Evolutionary conservation across 2,329 filamentous ascomycete genomes (phyloP).

Genomic region (Beauveria asiatica): DNA sequence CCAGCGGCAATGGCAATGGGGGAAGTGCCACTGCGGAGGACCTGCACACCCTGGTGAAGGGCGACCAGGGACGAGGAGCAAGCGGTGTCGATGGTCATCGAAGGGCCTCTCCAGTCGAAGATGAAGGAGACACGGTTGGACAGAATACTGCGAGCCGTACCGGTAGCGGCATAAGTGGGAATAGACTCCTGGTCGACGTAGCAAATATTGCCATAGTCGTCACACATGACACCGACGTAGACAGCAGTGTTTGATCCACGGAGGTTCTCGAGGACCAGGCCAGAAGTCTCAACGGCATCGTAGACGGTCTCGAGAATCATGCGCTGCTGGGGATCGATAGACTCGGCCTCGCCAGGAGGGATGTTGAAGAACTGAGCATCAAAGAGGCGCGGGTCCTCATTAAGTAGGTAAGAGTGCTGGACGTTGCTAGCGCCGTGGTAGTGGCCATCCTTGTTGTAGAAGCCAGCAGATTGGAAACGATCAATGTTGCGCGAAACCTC

Average conservation of each 20-base stretch:
- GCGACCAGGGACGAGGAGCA: constrained; percentile 26
- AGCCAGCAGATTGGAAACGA: constrained; percentile 16
- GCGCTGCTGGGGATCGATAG: constrained; percentile 27
- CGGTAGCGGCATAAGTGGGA: constrained; percentile 15
- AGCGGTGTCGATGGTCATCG: constrained; percentile 27
- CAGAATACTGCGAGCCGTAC: constrained; percentile 27
- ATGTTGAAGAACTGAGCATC: constrained; percentile 17
- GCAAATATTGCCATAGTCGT: constrained; percentile 14
- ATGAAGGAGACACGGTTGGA: constrained; percentile 35
- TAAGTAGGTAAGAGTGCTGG: constrained; percentile 22
- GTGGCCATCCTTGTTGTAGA: constrained; percentile 18
- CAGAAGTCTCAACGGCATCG: constrained; percentile 21
- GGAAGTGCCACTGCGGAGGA: constrained; percentile 20
- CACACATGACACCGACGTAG: constrained; percentile 19
- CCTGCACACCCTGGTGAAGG: constrained; percentile 24
- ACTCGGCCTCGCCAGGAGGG: constrained; percentile 13
- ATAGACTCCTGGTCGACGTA: constrained; percentile 12
- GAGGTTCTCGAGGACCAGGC: constrained; percentile 22
- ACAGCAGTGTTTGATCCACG: constrained; percentile 16
- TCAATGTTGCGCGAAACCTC: constrained; percentile 15
- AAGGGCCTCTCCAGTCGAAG: constrained; percentile 28
- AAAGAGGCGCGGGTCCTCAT: constrained; percentile 15
- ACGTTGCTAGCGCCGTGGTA: constrained; percentile 20
- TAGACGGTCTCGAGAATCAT: constrained; percentile 28
- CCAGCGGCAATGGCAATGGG: constrained; percentile 34